These are phyloP conservation scores for Saprolegnia diclina DNA, from an alignment of 352 stramenopile species.

Conservation along the genomic window DNA sequence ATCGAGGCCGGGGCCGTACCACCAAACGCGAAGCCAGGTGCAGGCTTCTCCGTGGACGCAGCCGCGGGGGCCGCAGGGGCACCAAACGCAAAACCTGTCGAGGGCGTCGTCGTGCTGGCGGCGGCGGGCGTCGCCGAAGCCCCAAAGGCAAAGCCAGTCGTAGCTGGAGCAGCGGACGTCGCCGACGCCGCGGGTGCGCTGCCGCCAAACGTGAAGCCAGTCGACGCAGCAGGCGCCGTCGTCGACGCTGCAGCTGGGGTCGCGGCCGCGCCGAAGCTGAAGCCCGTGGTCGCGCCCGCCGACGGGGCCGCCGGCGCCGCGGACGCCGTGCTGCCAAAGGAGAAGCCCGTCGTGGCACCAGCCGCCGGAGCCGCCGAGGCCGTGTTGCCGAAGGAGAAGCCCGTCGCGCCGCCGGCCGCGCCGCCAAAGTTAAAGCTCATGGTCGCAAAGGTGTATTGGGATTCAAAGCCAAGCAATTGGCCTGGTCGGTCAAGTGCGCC, in stretches of 20 bases:
- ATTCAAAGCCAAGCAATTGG: constrained; percentile 20
- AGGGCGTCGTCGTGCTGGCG: background rate
- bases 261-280: constrained; percentile 16
- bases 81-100: constrained; percentile 15
- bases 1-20: constrained; percentile 21
- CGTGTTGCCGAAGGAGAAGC: constrained; percentile 33
- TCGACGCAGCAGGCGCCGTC: constrained; percentile 2
- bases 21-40: constrained; percentile 19
- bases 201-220: constrained; percentile 26
- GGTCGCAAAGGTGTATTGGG: constrained; percentile 7
- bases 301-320: background rate
- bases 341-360: constrained; percentile 22
- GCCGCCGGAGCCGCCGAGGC: background rate
- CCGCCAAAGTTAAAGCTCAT: constrained; percentile 21
- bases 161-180: constrained; percentile 9
- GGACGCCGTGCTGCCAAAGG: constrained; percentile 22
- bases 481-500: background rate
- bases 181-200: constrained; percentile 5
- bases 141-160: constrained; percentile 22
- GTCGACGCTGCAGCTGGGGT: background rate
- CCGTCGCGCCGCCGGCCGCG: background rate
- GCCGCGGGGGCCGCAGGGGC: background rate
- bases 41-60: background rate
- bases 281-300: constrained; percentile 15
- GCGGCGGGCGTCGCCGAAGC: background rate